A percentile compares a stretch with the other conserved stretches of the same genome.
Evolutionary conservation across 805 yeast genomes (phyloP).

Genomic region (Starmerella sirachaensis): DNA sequence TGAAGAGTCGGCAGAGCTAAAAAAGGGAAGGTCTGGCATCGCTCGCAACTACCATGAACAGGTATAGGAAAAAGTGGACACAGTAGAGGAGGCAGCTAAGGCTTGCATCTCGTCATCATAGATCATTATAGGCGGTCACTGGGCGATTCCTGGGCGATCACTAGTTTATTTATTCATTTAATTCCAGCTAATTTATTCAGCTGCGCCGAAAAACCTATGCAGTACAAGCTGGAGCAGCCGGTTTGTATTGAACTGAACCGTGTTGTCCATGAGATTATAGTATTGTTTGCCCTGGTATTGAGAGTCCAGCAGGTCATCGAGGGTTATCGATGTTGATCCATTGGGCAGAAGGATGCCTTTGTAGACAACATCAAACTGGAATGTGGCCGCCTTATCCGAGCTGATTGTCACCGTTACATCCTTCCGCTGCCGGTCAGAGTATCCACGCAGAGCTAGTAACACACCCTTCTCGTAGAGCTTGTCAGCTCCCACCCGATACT

Average conservation of each 20-base stretch:
- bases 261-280: conserved; percentile 51
- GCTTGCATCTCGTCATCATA: no score
- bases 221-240: conserved; percentile 58
- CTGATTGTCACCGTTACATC: conserved; percentile 64
- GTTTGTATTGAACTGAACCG: conserved; percentile 58
- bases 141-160: no score
- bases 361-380: conserved; percentile 61
- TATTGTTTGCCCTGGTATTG: conserved; percentile 57
- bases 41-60: conserved; percentile 84
- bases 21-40: conserved; percentile 74
- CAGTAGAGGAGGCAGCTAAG: no score
- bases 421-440: conserved; percentile 38
- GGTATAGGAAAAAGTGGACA: conserved; percentile 53
- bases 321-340: conserved; percentile 40
- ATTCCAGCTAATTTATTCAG: no score
- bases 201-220: conserved; percentile 48
- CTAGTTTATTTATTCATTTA: no score
- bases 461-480: conserved; percentile 64
- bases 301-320: conserved; percentile 58
- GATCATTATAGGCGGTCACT: no score
- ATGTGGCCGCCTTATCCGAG: conserved; percentile 61
- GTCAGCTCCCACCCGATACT: conserved; percentile 63
- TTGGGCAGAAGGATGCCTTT: conserved; percentile 50
- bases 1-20: conserved; percentile 64
- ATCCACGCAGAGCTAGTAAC: conserved; percentile 47